Conservation (phyloP, 805 yeast species). For the Yarrowia sp. region DNA sequence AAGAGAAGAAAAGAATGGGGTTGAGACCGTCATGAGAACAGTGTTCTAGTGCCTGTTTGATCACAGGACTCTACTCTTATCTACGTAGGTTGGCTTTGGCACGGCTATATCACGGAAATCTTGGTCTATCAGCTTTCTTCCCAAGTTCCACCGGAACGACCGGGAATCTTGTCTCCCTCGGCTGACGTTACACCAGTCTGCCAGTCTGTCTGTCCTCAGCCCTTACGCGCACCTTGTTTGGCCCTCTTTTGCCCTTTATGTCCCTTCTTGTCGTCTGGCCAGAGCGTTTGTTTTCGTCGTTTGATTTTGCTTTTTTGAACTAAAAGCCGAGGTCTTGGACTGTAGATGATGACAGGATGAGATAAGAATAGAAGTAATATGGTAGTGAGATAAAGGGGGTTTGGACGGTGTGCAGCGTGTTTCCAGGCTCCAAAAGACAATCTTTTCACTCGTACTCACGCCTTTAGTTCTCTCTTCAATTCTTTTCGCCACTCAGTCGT, state of each 20-base stretch:
- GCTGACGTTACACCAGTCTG: conserved; percentile 1
- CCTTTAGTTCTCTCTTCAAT: too few relatives aligned
- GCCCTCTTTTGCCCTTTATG: background rate
- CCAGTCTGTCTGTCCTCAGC: background rate
- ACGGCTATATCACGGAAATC: conserved; percentile 28
- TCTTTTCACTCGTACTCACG: too few relatives aligned
- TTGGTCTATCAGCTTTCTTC: background rate
- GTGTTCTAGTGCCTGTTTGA: background rate
- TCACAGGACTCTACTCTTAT: background rate
- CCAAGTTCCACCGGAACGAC: conserved; percentile 15
- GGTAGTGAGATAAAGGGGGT: too few relatives aligned
- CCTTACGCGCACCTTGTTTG: too few relatives aligned
- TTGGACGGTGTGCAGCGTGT: too few relatives aligned
- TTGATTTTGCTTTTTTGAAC: conserved; percentile 21
- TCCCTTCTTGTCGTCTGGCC: conserved; percentile 1
- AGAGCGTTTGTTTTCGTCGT: conserved; percentile 2
- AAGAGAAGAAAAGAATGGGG: background rate
- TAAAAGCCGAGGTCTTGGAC: conserved; percentile 10
- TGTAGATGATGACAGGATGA: background rate
- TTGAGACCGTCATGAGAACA: background rate
- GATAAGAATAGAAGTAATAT: background rate
- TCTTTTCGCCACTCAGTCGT: background rate
- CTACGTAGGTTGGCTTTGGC: background rate
- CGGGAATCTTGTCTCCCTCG: conserved; percentile 34
- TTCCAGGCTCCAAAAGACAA: too few relatives aligned